These are phyloP conservation scores for Lactarius indigo DNA, from an alignment of 768 basidiomycete genomes.

Conservation along the genomic window DNA sequence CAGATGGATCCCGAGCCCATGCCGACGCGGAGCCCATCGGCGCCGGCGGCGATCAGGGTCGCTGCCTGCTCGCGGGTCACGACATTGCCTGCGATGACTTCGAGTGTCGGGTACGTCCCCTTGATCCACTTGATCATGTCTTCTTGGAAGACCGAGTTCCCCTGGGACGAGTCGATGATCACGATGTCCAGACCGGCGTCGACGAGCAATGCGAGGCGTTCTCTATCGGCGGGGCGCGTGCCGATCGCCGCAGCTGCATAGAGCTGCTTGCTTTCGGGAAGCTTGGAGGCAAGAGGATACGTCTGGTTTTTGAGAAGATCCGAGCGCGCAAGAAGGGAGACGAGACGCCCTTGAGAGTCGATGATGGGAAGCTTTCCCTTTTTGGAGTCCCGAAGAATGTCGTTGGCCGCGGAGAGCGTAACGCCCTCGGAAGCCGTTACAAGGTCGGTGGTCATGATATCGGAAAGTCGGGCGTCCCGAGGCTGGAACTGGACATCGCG, in stretches of 20 bases:
- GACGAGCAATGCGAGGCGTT: conserved; percentile 79
- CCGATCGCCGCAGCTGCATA: conserved; percentile 96
- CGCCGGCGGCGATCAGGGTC: conserved; percentile 87
- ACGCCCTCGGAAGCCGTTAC: conserved; percentile 87
- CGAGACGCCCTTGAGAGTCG: conserved; percentile 60
- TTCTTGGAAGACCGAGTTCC: conserved; percentile 89
- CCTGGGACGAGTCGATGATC: conserved; percentile 93
- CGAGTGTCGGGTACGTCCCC: conserved; percentile 73
- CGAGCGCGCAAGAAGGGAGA: conserved; percentile 89
- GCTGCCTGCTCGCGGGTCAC: conserved; percentile 98
- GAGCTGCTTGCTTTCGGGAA: conserved; percentile 87
- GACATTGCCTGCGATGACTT: conserved; percentile 96
- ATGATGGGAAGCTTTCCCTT: conserved; percentile 96
- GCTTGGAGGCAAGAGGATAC: conserved; percentile 91
- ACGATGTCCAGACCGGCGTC: conserved; percentile 96
- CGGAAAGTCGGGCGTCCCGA: conserved; percentile 56
- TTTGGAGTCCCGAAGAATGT: conserved; percentile 91
- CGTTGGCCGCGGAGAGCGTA: conserved; percentile 88
- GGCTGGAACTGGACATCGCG: conserved; percentile 94
- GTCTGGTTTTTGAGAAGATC: conserved; percentile 97
- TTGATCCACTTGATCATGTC: conserved; percentile 98
- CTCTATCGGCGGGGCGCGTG: conserved; percentile 84
- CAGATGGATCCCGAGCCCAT: conserved; percentile 99
- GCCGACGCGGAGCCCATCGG: conserved; percentile 91
- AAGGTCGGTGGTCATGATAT: conserved; percentile 87